These are phyloP conservation scores for Naumovozyma dairenensis DNA, from an alignment of 805 yeast species.

Conservation along the genomic window DNA sequence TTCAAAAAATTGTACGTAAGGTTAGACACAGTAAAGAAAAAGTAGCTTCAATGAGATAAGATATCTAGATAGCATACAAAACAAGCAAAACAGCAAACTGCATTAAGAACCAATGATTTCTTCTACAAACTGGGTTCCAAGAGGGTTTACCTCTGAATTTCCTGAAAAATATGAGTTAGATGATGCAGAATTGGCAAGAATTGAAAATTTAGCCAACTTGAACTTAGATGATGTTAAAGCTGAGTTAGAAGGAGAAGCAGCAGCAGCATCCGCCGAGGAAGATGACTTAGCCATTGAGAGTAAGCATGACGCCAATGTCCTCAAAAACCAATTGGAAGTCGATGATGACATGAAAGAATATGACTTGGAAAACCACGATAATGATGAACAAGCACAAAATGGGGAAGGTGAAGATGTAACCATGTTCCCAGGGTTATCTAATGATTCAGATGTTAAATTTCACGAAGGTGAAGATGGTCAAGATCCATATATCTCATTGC, in stretches of 20 bases:
- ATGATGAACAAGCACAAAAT: conserved; percentile 39
- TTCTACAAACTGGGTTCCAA: conserved; percentile 90
- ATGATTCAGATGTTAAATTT: conserved; percentile 41
- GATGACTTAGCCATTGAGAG: conserved; percentile 23
- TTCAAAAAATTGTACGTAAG: background rate
- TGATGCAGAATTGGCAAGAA: conserved; percentile 88
- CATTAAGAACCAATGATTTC: conserved; percentile 58
- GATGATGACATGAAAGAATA: conserved; percentile 87
- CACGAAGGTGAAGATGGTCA: conserved; percentile 38
- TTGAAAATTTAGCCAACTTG: conserved; percentile 72
- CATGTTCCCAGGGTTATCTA: conserved; percentile 64
- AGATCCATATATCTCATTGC: conserved; percentile 38
- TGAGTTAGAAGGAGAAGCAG: conserved; percentile 44
- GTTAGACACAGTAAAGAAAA: background rate
- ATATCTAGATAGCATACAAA: no score
- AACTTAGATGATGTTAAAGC: conserved; percentile 70
- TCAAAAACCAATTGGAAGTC: conserved; percentile 46
- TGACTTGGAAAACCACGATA: conserved; percentile 79
- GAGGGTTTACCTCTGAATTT: conserved; percentile 88
- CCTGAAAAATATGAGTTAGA: conserved; percentile 83
- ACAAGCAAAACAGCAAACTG: background rate
- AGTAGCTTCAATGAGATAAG: no score
- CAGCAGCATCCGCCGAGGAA: conserved; percentile 20
- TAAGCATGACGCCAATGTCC: conserved; percentile 11
- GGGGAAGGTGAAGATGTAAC: conserved; percentile 48